These are phyloP conservation scores for Exobasidium rhododendri DNA, from an alignment of 1,284 basidiomycete species.

Conservation along the genomic window DNA sequence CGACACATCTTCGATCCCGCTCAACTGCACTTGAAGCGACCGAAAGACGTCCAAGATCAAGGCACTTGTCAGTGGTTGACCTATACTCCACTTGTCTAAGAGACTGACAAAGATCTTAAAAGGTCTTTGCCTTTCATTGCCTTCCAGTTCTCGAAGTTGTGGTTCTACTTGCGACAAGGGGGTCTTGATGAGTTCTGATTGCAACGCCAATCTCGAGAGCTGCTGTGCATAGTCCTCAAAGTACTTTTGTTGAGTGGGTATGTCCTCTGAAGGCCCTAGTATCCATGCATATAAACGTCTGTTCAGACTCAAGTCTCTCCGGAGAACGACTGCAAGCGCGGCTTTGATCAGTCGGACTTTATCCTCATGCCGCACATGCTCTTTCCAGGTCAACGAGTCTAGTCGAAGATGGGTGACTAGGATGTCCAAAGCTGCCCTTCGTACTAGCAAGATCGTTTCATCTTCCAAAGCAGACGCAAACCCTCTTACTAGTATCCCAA, in stretches of 20 bases:
- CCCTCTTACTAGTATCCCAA: slow-evolving; percentile 86
- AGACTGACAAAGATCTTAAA: slow-evolving; percentile 94
- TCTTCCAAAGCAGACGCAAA: slow-evolving; percentile 81
- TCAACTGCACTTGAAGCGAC: slow-evolving; percentile 62
- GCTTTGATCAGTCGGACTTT: slow-evolving; percentile 39
- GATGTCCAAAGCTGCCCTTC: slow-evolving; percentile 45
- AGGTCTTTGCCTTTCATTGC: slow-evolving; percentile 70
- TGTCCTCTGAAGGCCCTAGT: slow-evolving; percentile 72
- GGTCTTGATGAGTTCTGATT: slow-evolving; percentile 18
- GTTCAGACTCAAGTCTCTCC: slow-evolving; percentile 87
- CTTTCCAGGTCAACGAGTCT: slow-evolving; percentile 27
- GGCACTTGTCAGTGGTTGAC: slow-evolving; percentile 71
- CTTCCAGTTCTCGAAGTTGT: slow-evolving; percentile 61
- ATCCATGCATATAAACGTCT: slow-evolving; percentile 91
- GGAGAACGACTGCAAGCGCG: slow-evolving; percentile 59
- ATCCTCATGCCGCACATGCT: slow-evolving; percentile 25
- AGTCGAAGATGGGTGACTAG: slow-evolving; percentile 39
- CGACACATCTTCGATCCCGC: slow-evolving; percentile 62
- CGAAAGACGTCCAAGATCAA: slow-evolving; percentile 76
- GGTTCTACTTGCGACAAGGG: not conserved
- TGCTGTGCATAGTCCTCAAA: slow-evolving; percentile 29
- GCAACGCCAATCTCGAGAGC: slow-evolving; percentile 28
- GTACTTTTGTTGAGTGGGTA: slow-evolving; percentile 45
- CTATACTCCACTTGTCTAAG: slow-evolving; percentile 95
- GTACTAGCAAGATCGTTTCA: slow-evolving; percentile 64